Base-by-base conservation (phyloP, 495 filamentous ascomycete genomes). In the Copromyces sp. region DNA sequence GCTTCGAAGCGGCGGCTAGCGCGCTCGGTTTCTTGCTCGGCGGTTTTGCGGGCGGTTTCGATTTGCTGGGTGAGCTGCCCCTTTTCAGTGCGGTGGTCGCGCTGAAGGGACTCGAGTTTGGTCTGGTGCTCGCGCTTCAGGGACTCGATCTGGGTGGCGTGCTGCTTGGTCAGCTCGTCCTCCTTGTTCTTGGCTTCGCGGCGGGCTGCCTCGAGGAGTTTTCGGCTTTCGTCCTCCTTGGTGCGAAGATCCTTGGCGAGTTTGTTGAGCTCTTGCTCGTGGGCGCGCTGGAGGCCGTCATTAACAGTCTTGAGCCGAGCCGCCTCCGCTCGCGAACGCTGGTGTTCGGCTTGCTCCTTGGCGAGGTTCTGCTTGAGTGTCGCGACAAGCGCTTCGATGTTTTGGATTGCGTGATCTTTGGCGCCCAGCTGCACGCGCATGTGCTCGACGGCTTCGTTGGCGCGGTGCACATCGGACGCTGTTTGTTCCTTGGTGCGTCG, bases 341-440 rank as follows among this genome's bases (percentile, higher is more conserved):
- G 86, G 77, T 89, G 88, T 74, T 93, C 90, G 17, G 87, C 84
- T 77, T 91, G 88, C 73, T 90, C 91, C 77, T 91, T 91, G 29
- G 88, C 87, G 45, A 94, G 83, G 75, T 87, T 90, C 41, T 87
- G 85, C 71, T 89, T 87, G 20, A 90, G 73, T n/a, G 80, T 85
- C 9, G 93, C 75, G n/a, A 89, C 75, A 39, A 88, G 86, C 1
- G 87, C 84, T 77, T 94, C 89, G 69, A 90, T 78, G 47, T 89
- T 89, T 74, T 91, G 87, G 8, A 94, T 78, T 1, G 84, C 84
- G 74, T 91, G 86, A 35, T 82, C 87, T 71, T 87, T 89, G 24
- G 91, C 87, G 68, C 91, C 87, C 16, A 95, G 81, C 78, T 95
- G 90, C 4, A 86, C 84, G 68, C 89, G 92, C 24, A 95, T 83